phyloP scores from a whole-genome alignment of 2,329 filamentous ascomycete species.

The Ambrosiella beaveri region DNA sequence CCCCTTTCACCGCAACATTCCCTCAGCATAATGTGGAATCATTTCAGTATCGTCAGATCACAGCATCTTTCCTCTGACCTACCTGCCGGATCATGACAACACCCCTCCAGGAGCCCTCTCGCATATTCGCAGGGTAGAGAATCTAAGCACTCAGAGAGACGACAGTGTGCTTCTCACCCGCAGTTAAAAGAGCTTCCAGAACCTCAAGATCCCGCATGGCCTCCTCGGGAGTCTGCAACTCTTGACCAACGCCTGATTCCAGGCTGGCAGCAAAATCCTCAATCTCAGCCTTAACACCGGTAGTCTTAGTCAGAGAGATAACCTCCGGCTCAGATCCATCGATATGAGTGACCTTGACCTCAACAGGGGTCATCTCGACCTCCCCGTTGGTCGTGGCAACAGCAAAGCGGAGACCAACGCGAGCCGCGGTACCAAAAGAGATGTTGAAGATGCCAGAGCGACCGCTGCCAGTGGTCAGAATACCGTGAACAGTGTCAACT shows the following conservation, averaged over 20 bases:
- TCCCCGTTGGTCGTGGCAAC: slow-evolving; percentile 41
- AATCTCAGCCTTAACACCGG: slow-evolving; percentile 42
- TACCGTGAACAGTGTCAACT: slow-evolving; percentile 47
- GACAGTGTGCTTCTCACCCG: slow-evolving; percentile 8
- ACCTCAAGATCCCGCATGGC: slow-evolving; percentile 45
- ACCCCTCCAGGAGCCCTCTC: too few species aligned
- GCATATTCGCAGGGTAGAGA: background rate
- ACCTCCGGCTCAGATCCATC: slow-evolving; percentile 16
- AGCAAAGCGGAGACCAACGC: slow-evolving; percentile 32
- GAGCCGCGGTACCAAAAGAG: slow-evolving; percentile 38
- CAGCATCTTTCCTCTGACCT: background rate
- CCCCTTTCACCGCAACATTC: too few species aligned
- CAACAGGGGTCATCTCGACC: slow-evolving; percentile 31
- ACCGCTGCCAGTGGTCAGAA: slow-evolving; percentile 35
- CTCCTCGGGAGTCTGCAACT: slow-evolving; percentile 37
- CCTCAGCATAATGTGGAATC: too few species aligned
- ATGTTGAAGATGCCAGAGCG: slow-evolving; percentile 38
- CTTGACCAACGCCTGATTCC: slow-evolving; percentile 28
- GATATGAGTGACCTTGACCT: slow-evolving; percentile 23
- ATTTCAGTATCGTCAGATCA: background rate
- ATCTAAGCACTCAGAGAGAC: slow-evolving; percentile 1
- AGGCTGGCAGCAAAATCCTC: slow-evolving; percentile 41
- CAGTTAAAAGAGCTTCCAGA: slow-evolving; percentile 22
- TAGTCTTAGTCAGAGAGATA: slow-evolving; percentile 20
- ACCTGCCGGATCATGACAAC: too few species aligned